phyloP scores from a whole-genome alignment of 2,329 filamentous ascomycete species.

The Coniella lustricola region DNA sequence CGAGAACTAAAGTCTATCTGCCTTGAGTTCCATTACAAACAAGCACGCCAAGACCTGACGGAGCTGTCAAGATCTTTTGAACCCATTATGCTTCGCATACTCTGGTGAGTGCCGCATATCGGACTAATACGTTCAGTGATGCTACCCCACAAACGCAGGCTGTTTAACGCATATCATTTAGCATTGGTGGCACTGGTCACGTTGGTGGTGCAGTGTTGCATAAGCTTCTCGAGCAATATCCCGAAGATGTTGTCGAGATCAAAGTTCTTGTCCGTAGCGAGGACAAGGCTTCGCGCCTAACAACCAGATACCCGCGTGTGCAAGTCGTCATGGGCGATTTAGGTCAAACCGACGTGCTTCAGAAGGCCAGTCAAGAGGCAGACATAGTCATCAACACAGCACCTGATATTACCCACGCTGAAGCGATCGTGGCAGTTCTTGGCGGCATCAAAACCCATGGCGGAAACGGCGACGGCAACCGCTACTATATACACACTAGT shows the following conservation, averaged over 20 bases:
- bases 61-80: no score
- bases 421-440: slow-evolving; percentile 11
- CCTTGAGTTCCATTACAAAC: no score
- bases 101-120: no score
- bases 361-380: slow-evolving; percentile 10
- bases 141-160: no score
- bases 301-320: slow-evolving; percentile 14
- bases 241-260: slow-evolving; percentile 8
- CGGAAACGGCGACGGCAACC: neutral
- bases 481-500: slow-evolving; percentile 19
- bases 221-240: slow-evolving; percentile 11
- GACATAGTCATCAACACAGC: slow-evolving; percentile 18
- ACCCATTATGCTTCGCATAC: no score
- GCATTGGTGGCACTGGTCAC: slow-evolving; percentile 23
- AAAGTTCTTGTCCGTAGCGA: slow-evolving; percentile 13
- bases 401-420: slow-evolving; percentile 18
- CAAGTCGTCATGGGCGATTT: slow-evolving; percentile 14
- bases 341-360: slow-evolving; percentile 1
- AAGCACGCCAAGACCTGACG: no score
- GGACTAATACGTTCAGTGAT: no score
- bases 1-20: no score
- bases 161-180: slow-evolving; percentile 18
- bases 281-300: slow-evolving; percentile 12
- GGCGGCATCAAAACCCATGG: slow-evolving; percentile 3
- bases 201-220: slow-evolving; percentile 19